Evolutionary conservation across 805 yeast genomes (phyloP), one percentile per base, ranked within the genome.

Genomic region (Alloascoidea africana): DNA sequence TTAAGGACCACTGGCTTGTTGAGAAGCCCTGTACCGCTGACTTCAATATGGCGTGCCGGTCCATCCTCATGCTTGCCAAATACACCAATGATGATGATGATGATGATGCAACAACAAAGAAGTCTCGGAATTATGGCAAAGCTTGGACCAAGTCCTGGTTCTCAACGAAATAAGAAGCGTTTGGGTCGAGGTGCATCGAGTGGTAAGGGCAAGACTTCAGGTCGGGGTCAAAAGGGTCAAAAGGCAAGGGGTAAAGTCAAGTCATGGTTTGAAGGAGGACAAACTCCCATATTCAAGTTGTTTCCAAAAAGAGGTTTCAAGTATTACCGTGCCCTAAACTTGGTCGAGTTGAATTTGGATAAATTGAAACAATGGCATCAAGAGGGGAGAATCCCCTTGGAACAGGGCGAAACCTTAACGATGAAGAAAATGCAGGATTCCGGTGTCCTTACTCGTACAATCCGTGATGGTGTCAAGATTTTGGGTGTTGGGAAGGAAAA

Each of bases 151-250:
- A 23, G 30, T 33, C 43, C 48, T 13, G 33, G 35, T 13, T 44
- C 47, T 11, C 41, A 40, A 33, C 63, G 61, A 37, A 56, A 65
- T 14, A 68, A 66, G 51, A 82, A 76, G 52, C 70, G 96, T 57
- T 66, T 89, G 8, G 98, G 98, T 59, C 76, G 98, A 64, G 97
- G 97, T 62, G 94, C 95, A 16, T 40, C 51, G 17, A 40, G 46
- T 19, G 85, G 86, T 15, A 66, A 71, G 46, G 98, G 98, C 63
- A 87, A 89, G 59, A 91, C 97, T 3, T 75, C 96, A 4, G 94
- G 95, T 36, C 71, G 97, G 57, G 98, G 98, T 66, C 94, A 84
- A 52, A 91, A 91, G 63, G 98, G 98, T 73, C 97, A 89, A 57
- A 89, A 89, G 62, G 96, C 97, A 6, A 74, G 97, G 60, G 82